These are phyloP conservation scores for Sphagnum fallax DNA, from an alignment of 228 moss, liverwort and hornwort genomes.

Conservation along the genomic window DNA sequence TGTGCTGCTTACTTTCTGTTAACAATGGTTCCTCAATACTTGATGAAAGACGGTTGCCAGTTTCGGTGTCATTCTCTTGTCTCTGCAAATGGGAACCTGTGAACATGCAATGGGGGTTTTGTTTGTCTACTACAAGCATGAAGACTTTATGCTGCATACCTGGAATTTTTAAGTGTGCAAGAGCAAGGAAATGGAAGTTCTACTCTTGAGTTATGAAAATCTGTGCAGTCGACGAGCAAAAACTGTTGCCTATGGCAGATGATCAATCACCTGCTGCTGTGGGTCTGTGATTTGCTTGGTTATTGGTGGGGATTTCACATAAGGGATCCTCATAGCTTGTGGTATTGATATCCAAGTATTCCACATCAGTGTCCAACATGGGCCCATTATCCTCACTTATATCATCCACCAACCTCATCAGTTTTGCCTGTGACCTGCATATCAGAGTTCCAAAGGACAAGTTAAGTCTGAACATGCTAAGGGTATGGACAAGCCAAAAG, in stretches of 20 bases:
- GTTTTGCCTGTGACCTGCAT: constrained; percentile 57
- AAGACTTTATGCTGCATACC: neutral
- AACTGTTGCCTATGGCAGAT: neutral
- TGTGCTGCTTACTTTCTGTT: neutral
- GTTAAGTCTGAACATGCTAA: no score
- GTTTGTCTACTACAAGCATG: no score
- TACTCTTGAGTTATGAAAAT: neutral
- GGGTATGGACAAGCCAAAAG: no score
- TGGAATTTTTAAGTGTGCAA: neutral
- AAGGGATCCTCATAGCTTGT: neutral
- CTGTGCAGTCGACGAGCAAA: neutral
- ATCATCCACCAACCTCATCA: constrained; percentile 58
- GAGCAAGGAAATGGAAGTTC: no score
- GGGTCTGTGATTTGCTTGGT: neutral
- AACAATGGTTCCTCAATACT: neutral
- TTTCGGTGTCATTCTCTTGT: neutral
- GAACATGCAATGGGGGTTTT: neutral
- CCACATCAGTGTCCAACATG: constrained; percentile 38
- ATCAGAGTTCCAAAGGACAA: neutral
- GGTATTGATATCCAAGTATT: constrained; percentile 5
- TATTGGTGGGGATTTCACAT: neutral
- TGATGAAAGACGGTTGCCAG: neutral
- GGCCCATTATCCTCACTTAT: constrained; percentile 42
- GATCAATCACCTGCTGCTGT: neutral
- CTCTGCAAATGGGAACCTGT: neutral